Base-by-base conservation (phyloP, 768 basidiomycete species). In the Macrolepiota dolichaula region DNA sequence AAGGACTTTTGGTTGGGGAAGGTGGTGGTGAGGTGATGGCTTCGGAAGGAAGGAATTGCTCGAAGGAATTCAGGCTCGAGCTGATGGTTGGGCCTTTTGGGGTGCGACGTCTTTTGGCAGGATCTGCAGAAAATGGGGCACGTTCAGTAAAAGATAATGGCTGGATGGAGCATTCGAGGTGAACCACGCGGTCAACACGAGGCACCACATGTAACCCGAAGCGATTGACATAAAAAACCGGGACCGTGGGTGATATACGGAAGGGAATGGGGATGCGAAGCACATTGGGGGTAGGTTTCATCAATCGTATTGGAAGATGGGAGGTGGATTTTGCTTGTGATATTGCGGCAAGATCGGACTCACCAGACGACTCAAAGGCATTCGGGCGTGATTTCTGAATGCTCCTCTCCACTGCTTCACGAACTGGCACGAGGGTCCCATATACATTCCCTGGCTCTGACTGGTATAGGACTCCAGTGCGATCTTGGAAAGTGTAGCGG, bases 401-500 rank as follows among this genome's bases (percentile, higher is more conserved):
- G 36, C 61, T 42, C 35, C 19, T 24, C 3, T 57, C 58, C 13
- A 37, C 54, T 4, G 62, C 50, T 25, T 24, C 29, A 32, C 7
- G 19, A 12, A 81, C 69, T 25, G 79, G 77, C 4, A 57, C 75
- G 50, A 85, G 69, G 1, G 67, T 63, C 9, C 84, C 84, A 54
- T 81, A 84, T 22, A 73, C 65, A 36, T 70, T 71, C n/a, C 79
- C 79, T 0, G 82, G 77, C 27, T 74, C 73, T 29, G 79, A 76
- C 51, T 74, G 67, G 67, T 83, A 85, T 3, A 78, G 65, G 13
- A 69, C 71, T 0, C 83, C 84, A 3, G 75, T 66, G 2, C 64
- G 62, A 58, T 86, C 84, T 35, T 73, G 66, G 53, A 85, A 86
- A 3, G 76, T 80, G 60, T 85, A 85, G 13, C 73, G 70, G n/a